A percentile compares a stretch with the other conserved stretches of the same genome.
phyloP scores from a whole-genome alignment of 805 yeast species.

The Kuraishia cidri region DNA sequence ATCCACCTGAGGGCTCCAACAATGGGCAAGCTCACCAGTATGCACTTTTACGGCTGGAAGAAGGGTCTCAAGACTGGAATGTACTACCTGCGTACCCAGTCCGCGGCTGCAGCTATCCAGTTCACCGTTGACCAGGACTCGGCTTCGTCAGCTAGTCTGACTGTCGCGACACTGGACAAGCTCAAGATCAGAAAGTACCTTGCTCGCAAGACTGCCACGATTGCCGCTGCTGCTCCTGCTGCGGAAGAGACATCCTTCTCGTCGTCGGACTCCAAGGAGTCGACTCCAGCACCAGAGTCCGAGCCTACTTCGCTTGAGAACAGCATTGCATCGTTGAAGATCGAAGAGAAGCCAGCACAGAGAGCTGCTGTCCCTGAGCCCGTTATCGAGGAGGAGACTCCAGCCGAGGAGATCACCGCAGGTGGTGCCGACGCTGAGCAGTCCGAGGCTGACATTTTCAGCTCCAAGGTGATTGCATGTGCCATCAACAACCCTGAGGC shows the following conservation, averaged over 20 bases:
- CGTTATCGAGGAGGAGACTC: constrained; percentile 8
- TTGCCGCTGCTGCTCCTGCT: too few species aligned
- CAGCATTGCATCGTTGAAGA: constrained; percentile 35
- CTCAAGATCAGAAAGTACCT: constrained; percentile 24
- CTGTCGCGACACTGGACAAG: constrained; percentile 16
- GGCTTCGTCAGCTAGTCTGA: constrained; percentile 17
- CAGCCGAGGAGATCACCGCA: constrained; percentile 13
- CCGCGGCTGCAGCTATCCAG: constrained; percentile 96
- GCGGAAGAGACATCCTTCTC: constrained; percentile 14
- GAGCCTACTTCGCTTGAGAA: constrained; percentile 30
- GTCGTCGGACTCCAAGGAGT: constrained; percentile 26
- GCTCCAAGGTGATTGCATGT: constrained; percentile 92
- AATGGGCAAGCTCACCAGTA: constrained; percentile 93
- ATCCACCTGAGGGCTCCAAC: constrained; percentile 90
- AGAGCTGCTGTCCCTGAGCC: constrained; percentile 4
- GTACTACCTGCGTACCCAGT: constrained; percentile 97
- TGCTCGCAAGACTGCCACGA: constrained; percentile 17
- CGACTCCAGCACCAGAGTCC: constrained; percentile 31
- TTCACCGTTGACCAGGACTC: constrained; percentile 64
- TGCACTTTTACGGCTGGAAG: constrained; percentile 99
- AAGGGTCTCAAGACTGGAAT: constrained; percentile 98
- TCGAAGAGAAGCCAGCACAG: constrained; percentile 15
- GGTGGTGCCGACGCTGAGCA: constrained; percentile 23
- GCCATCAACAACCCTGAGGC: constrained; percentile 96
- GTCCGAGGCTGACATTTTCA: constrained; percentile 73